Percentiles rank a stretch among this genome's conserved stretches.
Evolutionary conservation across 169 alveolate species (phyloP).

Genomic region (Plasmodium gonderi): DNA sequence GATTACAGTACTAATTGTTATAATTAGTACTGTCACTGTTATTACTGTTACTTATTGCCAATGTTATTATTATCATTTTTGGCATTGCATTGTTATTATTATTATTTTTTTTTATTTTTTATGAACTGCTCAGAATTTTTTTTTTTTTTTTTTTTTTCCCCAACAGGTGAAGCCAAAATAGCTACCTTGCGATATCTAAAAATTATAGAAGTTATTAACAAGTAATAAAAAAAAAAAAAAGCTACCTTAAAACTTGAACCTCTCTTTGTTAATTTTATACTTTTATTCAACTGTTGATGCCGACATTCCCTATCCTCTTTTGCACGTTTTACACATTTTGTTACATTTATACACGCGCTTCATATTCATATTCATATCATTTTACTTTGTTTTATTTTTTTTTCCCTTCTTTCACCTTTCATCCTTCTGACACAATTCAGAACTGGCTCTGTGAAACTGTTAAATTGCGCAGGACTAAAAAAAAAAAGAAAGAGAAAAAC

Average conservation of each 20-base stretch:
- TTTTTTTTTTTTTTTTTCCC: neutral
- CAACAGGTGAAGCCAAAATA: conserved; percentile 70
- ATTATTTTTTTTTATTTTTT: neutral
- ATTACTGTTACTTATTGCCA: neutral
- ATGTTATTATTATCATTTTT: neutral
- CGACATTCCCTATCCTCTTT: neutral
- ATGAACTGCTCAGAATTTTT: conserved; percentile 17
- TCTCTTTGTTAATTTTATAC: neutral
- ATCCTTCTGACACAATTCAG: conserved; percentile 13
- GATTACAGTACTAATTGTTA: too few species aligned
- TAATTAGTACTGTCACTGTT: too few species aligned
- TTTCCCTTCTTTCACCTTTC: neutral
- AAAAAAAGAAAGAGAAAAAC: conserved; percentile 59
- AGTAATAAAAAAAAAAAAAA: conserved; percentile 15
- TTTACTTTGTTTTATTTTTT: neutral
- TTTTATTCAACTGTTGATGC: too few species aligned
- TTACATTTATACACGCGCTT: neutral
- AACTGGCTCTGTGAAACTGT: conserved; percentile 45
- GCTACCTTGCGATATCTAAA: conserved; percentile 71
- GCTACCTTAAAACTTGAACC: neutral
- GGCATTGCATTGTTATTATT: neutral
- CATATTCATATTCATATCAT: neutral
- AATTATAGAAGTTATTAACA: conserved; percentile 73
- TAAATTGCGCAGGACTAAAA: conserved; percentile 57
- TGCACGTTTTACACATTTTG: neutral